Conservation (phyloP, 371 early-diverging fungal species). For the Apophysomyces elegans region DNA sequence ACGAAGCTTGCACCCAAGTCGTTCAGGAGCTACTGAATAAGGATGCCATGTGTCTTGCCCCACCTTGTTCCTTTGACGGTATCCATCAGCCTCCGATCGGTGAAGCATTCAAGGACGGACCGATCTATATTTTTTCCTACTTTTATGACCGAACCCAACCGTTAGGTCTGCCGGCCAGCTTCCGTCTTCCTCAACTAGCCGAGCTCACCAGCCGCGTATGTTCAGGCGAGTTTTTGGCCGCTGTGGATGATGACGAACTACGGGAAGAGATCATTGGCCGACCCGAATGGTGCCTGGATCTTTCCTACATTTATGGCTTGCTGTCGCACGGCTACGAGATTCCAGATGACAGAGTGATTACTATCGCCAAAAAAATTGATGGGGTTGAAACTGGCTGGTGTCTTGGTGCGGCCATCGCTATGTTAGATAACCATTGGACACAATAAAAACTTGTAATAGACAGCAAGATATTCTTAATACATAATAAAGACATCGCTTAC, state of each 20-base stretch:
- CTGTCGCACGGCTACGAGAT: slow-evolving; percentile 88
- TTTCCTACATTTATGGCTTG: slow-evolving; percentile 86
- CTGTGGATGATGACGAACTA: slow-evolving; percentile 48
- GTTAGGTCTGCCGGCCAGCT: slow-evolving; percentile 64
- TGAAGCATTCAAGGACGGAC: slow-evolving; percentile 70
- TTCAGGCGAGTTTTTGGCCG: slow-evolving; percentile 56
- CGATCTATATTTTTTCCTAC: slow-evolving; percentile 94
- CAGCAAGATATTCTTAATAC: neutral
- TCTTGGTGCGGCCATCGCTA: slow-evolving; percentile 88
- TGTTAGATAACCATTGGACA: slow-evolving; percentile 55
- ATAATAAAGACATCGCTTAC: too few relatives aligned
- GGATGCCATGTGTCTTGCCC: slow-evolving; percentile 54
- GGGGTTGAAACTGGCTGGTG: slow-evolving; percentile 97
- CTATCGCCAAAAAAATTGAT: slow-evolving; percentile 91
- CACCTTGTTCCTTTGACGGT: slow-evolving; percentile 91
- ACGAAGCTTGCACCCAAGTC: slow-evolving; percentile 53
- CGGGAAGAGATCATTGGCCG: slow-evolving; percentile 58
- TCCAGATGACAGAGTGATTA: slow-evolving; percentile 68
- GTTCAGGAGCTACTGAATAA: slow-evolving; percentile 65
- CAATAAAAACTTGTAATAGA: slow-evolving; percentile 1
- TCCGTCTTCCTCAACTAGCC: slow-evolving; percentile 63
- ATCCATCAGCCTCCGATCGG: slow-evolving; percentile 85
- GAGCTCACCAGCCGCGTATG: slow-evolving; percentile 70
- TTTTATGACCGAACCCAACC: slow-evolving; percentile 90
- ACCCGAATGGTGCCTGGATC: slow-evolving; percentile 87